Base-by-base conservation (phyloP, 192 early-diverging fungal species). In the Chytriomyces sp. region DNA sequence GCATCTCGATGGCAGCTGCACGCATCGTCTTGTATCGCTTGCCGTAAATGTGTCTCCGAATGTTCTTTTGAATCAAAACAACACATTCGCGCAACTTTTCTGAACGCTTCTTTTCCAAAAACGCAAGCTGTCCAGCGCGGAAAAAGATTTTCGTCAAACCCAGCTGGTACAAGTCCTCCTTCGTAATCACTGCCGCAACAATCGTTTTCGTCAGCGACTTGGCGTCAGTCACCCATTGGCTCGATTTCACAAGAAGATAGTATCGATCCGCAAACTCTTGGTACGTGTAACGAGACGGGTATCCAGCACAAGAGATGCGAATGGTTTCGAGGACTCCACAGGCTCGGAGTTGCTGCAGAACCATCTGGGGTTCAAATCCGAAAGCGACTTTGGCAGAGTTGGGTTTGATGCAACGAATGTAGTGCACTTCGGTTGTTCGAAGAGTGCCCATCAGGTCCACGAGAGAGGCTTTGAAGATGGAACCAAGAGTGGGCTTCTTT, bases 321-420 rank as follows among this genome's bases (percentile, higher is more conserved):
- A 99, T 99, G 8, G 98, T 99, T 87, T 99, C 98, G 10, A 99
- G 82, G 43, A 99, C 98, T 90, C 98, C 98, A 83, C 98, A 99
- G 26, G 98, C 98, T 64, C 97, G 92, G 50, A 97, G 84, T 79
- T 97, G 96, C 28, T 89, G 78, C 13, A 97, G 79, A 59, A 96
- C 94, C 94, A 96, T 96, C 28, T 89, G 90, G 35, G 94, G 91
- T 67, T 97, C 96, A 79, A 96, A 95, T 35, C 63, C 87, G 91
- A 94, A 96, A n/a, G 95, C 91, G 5, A 86, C 82, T 79, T 97
- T 97, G 60, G 87, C 90, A 74, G 93, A 93, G 84, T 97, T 97
- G n/a, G 96, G 95, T 82, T 97, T 97, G 79, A 97, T 93, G 86
- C 96, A 97, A 67, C 96, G 93, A 77, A 97, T 97, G 77, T 97